Percentiles rank a stretch among this genome's conserved stretches.
Evolutionary conservation across 1,139 yeast genomes (phyloP).

Genomic region (Ashbya aceris): DNA sequence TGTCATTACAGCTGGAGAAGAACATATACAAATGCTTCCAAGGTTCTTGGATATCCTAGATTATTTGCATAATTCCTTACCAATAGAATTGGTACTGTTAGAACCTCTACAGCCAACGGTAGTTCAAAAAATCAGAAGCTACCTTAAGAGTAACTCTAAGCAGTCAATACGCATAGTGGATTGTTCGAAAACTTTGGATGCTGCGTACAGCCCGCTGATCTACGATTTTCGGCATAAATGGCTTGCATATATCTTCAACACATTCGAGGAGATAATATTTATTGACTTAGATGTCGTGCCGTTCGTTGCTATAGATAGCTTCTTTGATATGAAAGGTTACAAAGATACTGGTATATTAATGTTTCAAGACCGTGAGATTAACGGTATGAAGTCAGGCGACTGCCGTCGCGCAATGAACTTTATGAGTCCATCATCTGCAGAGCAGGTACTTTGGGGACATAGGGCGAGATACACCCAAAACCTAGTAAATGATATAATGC

Average conservation of each 20-base stretch:
- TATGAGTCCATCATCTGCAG: not conserved
- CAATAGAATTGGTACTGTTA: conserved; percentile 39
- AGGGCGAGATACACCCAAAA: not conserved
- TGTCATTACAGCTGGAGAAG: conserved; percentile 11
- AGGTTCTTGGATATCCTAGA: conserved; percentile 35
- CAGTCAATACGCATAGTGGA: not conserved
- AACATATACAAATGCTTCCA: conserved; percentile 8
- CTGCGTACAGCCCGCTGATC: conserved; percentile 31
- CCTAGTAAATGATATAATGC: conserved; percentile 4
- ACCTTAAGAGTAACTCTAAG: conserved; percentile 25
- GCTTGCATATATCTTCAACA: conserved; percentile 38
- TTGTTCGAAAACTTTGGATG: conserved; percentile 18
- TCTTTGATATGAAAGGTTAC: conserved; percentile 33
- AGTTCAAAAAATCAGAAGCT: conserved; percentile 19
- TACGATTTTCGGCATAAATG: conserved; percentile 40
- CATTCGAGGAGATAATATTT: conserved; percentile 41
- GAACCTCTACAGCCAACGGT: conserved; percentile 20
- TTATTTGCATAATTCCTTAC: conserved; percentile 36
- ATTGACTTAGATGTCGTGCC: conserved; percentile 44
- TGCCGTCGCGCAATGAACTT: not conserved
- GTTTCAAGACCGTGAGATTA: conserved; percentile 38
- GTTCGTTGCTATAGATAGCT: conserved; percentile 33
- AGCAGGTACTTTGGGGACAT: not conserved
- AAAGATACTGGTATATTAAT: conserved; percentile 36
- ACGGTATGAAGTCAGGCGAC: not conserved